phyloP scores from a whole-genome alignment of 345 rosid genomes.

The Salix suchowensis region DNA sequence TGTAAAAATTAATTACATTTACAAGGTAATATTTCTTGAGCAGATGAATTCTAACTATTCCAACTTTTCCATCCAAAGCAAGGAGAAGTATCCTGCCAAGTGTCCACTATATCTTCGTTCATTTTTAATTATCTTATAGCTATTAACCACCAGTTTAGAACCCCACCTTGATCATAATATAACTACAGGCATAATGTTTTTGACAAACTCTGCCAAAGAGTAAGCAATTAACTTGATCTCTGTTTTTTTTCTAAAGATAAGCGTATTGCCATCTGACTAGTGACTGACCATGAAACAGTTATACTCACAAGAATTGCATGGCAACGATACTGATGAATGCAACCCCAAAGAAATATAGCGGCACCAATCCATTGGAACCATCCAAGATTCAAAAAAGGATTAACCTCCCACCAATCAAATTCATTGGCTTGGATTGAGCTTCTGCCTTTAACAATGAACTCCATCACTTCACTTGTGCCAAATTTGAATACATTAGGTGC shows the following conservation, averaged over 20 bases:
- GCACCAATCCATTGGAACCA: constrained; percentile 59
- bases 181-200: neutral
- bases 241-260: no score
- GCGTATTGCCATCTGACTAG: neutral
- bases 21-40: no score
- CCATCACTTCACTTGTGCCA: constrained; percentile 28
- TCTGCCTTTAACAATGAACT: constrained; percentile 45
- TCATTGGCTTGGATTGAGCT: constrained; percentile 22
- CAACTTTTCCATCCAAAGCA: neutral
- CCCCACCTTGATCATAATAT: neutral
- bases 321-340: constrained; percentile 62
- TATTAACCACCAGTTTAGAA: neutral
- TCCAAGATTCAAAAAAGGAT: constrained; percentile 48
- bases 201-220: neutral
- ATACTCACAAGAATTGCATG: constrained; percentile 60
- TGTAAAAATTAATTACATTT: neutral
- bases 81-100: neutral
- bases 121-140: neutral
- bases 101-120: neutral
- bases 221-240: neutral
- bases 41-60: neutral
- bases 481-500: constrained; percentile 44
- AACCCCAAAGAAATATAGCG: constrained; percentile 60
- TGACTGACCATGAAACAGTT: neutral
- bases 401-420: constrained; percentile 36